Percentiles rank a stretch among this genome's conserved stretches.
phyloP scores from a whole-genome alignment of 257 asterid genomes.

The Gentiana dahurica region DNA sequence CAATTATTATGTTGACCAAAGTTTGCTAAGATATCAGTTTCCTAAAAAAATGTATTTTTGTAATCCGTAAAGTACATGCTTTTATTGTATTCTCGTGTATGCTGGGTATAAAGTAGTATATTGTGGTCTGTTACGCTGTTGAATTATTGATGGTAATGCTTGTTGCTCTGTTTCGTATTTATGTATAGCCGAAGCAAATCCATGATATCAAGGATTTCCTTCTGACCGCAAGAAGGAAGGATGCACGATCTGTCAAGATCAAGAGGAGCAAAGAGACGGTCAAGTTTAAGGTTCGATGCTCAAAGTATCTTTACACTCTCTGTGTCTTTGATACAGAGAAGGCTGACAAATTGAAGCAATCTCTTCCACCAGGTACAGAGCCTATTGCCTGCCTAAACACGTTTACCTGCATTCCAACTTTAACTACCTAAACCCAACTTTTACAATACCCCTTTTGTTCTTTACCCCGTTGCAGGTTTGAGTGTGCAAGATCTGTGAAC shows the following conservation, averaged over 20 bases:
- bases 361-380: conserved; percentile 19
- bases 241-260: conserved; percentile 15
- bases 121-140: too few relatives aligned
- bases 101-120: too few relatives aligned
- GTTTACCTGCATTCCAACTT: background rate
- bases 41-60: too few relatives aligned
- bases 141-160: too few relatives aligned
- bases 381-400: too few relatives aligned
- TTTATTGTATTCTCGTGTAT: too few relatives aligned
- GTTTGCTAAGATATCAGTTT: too few relatives aligned
- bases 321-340: conserved; percentile 19
- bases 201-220: conserved; percentile 22
- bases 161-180: background rate
- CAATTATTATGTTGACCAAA: too few relatives aligned
- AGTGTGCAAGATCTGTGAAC: conserved; percentile 5
- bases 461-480: conserved; percentile 1
- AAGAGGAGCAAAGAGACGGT: conserved; percentile 18
- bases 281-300: conserved; percentile 21
- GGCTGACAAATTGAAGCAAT: conserved; percentile 25
- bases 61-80: too few relatives aligned
- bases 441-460: too few relatives aligned
- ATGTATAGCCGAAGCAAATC: conserved; percentile 16
- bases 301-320: conserved; percentile 20
- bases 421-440: background rate
- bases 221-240: conserved; percentile 19